A percentile compares a stretch with the other conserved stretches of the same genome.
These are phyloP conservation scores for Blastosporella zonata DNA, from an alignment of 1,284 basidiomycete species.

Conservation along the genomic window DNA sequence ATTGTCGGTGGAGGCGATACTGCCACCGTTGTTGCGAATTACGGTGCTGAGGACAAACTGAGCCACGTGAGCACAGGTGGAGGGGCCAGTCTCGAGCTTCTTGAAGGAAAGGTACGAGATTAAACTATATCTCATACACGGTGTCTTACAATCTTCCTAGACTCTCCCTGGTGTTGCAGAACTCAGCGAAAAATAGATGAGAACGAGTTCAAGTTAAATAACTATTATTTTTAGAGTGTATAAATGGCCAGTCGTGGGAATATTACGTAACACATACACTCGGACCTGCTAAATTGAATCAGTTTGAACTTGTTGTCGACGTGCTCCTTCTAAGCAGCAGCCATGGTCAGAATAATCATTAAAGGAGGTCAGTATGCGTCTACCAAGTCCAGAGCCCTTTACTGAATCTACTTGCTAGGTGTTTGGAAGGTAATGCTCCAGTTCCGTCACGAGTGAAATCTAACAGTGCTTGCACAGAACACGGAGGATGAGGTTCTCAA, in stretches of 20 bases:
- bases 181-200: conserved; percentile 53
- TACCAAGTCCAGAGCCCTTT: neutral
- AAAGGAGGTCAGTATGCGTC: conserved; percentile 66
- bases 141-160: conserved; percentile 34
- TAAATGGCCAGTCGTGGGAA: conserved; percentile 9
- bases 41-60: conserved; percentile 81
- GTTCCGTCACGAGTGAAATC: neutral
- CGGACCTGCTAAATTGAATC: neutral
- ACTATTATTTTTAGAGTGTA: conserved; percentile 5
- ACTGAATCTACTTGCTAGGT: conserved; percentile 33
- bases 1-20: conserved; percentile 96
- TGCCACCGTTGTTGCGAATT: conserved; percentile 86
- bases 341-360: conserved; percentile 88
- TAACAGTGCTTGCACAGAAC: conserved; percentile 47
- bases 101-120: conserved; percentile 87
- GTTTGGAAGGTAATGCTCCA: conserved; percentile 63
- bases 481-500: conserved; percentile 98
- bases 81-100: conserved; percentile 91
- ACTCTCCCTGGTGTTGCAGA: conserved; percentile 83
- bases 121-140: neutral
- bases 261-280: conserved; percentile 14
- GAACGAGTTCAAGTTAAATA: neutral
- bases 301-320: neutral
- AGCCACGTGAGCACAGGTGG: conserved; percentile 98
- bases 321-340: neutral